phyloP scores from a whole-genome alignment of 495 filamentous ascomycete species.

The Podospora pseudoanserina region DNA sequence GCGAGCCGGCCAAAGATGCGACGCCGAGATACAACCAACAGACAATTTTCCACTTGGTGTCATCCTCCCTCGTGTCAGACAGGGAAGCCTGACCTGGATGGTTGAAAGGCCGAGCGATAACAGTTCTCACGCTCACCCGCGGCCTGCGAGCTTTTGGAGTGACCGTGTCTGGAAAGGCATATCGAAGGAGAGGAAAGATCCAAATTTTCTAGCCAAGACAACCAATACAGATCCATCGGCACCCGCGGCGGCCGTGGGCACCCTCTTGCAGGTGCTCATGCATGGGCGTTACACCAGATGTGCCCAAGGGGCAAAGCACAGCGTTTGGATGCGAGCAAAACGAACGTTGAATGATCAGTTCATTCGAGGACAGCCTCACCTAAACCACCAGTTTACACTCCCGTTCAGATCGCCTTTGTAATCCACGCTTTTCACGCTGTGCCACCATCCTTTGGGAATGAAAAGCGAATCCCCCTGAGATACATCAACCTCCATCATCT shows the following conservation, averaged over 20 bases:
- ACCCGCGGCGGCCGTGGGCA: neutral
- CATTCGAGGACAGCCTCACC: constrained; percentile 22
- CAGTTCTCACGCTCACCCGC: neutral
- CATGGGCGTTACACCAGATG: neutral
- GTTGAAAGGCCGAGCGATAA: neutral
- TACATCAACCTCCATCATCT: constrained; percentile 50
- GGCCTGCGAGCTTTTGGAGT: neutral
- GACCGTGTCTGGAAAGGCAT: neutral
- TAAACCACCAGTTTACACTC: constrained; percentile 92
- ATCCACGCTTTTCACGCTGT: constrained; percentile 71
- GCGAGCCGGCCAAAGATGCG: neutral
- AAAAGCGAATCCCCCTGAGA: constrained; percentile 70
- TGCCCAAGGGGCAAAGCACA: neutral
- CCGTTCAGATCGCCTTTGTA: constrained; percentile 32
- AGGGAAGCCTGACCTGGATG: neutral
- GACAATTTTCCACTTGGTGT: neutral
- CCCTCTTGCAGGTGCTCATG: neutral
- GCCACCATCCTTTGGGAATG: constrained; percentile 95
- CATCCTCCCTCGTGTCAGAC: neutral
- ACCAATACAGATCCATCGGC: neutral
- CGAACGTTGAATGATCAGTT: neutral
- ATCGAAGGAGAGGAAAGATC: neutral
- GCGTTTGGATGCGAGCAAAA: neutral
- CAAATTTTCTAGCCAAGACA: neutral
- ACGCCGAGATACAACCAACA: neutral